Evolutionary conservation across 2,329 filamentous ascomycete genomes (phyloP), one percentile per base, ranked within the genome.

Genomic region (Periconia digitata): DNA sequence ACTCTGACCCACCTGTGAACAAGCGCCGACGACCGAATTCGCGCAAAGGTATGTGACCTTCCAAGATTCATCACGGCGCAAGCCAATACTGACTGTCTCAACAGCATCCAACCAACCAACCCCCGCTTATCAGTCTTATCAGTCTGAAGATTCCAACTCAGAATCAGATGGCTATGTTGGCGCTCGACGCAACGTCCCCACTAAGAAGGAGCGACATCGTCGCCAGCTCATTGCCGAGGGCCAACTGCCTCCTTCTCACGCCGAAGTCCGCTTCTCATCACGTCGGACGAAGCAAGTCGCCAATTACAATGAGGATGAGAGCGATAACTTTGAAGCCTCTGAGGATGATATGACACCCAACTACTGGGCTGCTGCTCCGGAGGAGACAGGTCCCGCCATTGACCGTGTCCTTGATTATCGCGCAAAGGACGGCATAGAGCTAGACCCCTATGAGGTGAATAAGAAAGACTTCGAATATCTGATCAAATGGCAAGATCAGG

Each of bases 401-500:
- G 94, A 99, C 68, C 85, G 89, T 55, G 87, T 99, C 44, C 83
- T 99, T 45, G 89, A 95, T 56, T 92, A 97, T 71, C 85, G 88
- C 41, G 76, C 89, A 32, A 89, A 85, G 68, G 86, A 90, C 27
- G 89, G 81, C 36, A 62, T 60, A 50, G 69, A 67, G 52, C 56
- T 70, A 17, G 68, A 75, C 45, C 63, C 66, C 8, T 53, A 53
- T 8, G 58, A 58, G 21, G 64, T 56, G 5, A 43, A 62, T 46
- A 85, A 89, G 58, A 83, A 91, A 44, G 89, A 96, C 66, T 96
- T 94, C 61, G 90, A 97, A 64, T 99, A 84, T 62, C 78, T 83
- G 58, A 77, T 80, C 66, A 99, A 99, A 76, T 99, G 95, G 94
- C 90, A 96, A 72, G 90, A 87, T 58, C 90, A 91, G 72, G 95